Conservation (phyloP, 306 rosid genomes). For the Psophocarpus tetragonolobus region DNA sequence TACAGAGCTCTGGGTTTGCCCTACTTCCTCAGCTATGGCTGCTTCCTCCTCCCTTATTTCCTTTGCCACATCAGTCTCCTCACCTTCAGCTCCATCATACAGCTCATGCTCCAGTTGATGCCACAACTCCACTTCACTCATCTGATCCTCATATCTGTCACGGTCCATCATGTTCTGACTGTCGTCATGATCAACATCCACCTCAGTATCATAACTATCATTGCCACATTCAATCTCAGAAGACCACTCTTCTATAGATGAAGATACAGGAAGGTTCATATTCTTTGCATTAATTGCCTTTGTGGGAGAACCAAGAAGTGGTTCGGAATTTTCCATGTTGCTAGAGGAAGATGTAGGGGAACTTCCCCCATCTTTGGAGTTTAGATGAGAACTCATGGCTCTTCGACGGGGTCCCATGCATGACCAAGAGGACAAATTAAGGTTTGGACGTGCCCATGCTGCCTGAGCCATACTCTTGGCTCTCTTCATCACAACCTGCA, state of each 20-base stretch:
- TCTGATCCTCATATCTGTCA: conserved; percentile 55
- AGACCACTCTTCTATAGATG: conserved; percentile 71
- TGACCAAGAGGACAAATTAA: conserved; percentile 79
- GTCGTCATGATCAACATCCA: conserved; percentile 37
- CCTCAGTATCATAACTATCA: conserved; percentile 39
- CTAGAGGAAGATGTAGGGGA: conserved; percentile 42
- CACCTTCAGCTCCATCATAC: conserved; percentile 53
- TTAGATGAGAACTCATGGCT: conserved; percentile 43
- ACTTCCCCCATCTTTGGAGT: conserved; percentile 43
- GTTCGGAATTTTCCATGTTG: conserved; percentile 44
- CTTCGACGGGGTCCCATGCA: conserved; percentile 91
- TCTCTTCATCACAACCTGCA: conserved; percentile 89
- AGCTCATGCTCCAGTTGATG: conserved; percentile 88
- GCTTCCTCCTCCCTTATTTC: conserved; percentile 73
- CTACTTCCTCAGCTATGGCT: conserved; percentile 62
- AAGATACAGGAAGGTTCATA: conserved; percentile 60
- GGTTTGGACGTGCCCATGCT: conserved; percentile 88
- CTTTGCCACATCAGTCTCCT: conserved; percentile 59
- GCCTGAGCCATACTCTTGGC: conserved; percentile 97
- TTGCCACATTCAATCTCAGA: conserved; percentile 61
- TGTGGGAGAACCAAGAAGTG: conserved; percentile 51
- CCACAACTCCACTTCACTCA: conserved; percentile 92
- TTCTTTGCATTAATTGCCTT: conserved; percentile 43
- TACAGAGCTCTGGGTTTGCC: conserved; percentile 49
- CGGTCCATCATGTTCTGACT: conserved; percentile 43